These are phyloP conservation scores for Eleusine indica DNA, from an alignment of 176 grass and related monocot genomes.

Conservation along the genomic window DNA sequence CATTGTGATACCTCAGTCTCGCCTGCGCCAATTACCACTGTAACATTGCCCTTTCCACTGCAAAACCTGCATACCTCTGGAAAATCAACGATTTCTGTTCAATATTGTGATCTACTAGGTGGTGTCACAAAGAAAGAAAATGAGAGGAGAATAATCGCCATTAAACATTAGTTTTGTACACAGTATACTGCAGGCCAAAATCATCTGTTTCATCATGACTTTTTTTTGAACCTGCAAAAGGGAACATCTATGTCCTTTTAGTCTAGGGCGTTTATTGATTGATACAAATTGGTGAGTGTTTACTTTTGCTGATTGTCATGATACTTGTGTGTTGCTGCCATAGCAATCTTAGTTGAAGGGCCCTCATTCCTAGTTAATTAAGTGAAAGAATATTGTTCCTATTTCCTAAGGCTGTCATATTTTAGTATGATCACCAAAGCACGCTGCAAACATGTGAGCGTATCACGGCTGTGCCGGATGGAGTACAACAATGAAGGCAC, in stretches of 20 bases:
- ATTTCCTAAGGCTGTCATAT: background rate
- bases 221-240: background rate
- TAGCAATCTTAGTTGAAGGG: background rate
- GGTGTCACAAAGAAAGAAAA: background rate
- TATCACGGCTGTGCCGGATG: too few relatives aligned
- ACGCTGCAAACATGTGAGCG: background rate
- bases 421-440: background rate
- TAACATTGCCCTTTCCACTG: conserved; percentile 67
- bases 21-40: conserved; percentile 72
- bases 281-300: background rate
- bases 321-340: background rate
- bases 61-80: conserved; percentile 96
- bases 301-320: background rate
- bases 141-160: background rate
- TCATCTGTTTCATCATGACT: background rate
- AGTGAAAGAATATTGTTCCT: background rate
- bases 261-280: too few relatives aligned
- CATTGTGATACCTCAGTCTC: conserved; percentile 86
- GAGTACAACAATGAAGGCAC: too few relatives aligned
- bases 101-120: conserved; percentile 25
- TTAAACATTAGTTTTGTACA: background rate
- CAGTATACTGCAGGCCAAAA: background rate
- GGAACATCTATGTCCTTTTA: too few relatives aligned
- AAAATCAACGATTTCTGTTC: conserved; percentile 52
- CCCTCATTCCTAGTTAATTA: background rate